A percentile compares a stretch with the other conserved stretches of the same genome.
Evolutionary conservation across 106 monocot species (phyloP).

Genomic region (Platanthera zijinensis): DNA sequence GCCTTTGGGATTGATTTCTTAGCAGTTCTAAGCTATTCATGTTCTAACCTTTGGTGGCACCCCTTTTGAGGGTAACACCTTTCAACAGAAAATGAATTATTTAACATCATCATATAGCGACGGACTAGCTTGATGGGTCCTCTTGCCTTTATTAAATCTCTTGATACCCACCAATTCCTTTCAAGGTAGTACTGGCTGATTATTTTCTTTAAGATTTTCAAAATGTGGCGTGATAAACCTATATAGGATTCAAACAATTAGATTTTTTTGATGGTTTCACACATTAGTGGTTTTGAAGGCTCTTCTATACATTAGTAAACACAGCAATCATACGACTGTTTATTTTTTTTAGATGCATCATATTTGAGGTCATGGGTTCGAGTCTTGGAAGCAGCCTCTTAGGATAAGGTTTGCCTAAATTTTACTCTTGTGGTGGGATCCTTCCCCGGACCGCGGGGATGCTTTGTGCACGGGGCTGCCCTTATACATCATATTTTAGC

Average conservation of each 20-base stretch:
- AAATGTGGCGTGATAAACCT: not conserved
- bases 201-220: not conserved
- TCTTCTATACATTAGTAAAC: not conserved
- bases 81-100: not conserved
- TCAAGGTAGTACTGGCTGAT: not conserved
- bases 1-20: not conserved
- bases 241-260: not conserved
- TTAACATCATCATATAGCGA: no score
- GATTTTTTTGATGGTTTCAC: not conserved
- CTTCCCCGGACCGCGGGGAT: no score
- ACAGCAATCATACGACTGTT: not conserved
- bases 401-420: no score
- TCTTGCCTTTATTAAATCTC: not conserved
- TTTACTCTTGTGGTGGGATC: no score
- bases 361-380: no score
- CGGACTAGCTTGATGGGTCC: not conserved
- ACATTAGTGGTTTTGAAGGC: not conserved
- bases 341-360: no score
- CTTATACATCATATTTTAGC: no score
- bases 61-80: not conserved
- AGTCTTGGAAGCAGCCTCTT: no score
- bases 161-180: not conserved
- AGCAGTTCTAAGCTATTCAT: not conserved
- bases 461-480: no score
- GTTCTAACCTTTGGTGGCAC: not conserved